Evolutionary conservation across 106 monocot genomes (phyloP).

Genomic region (Platanthera guangdongensis): DNA sequence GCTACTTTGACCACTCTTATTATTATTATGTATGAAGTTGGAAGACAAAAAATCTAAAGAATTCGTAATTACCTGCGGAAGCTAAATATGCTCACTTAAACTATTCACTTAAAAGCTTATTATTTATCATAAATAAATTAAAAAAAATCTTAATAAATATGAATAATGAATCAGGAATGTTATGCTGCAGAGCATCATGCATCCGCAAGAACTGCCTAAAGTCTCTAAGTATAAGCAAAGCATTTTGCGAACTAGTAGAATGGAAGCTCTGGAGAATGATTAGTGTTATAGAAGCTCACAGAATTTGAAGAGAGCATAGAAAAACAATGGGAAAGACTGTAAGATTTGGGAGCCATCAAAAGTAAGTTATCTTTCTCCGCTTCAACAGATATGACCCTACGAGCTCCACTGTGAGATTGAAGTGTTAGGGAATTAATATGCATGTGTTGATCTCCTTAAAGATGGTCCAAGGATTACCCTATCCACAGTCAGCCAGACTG

Average conservation of each 20-base stretch:
- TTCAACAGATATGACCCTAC: no score
- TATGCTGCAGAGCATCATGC: not conserved
- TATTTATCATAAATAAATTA: not conserved
- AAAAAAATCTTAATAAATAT: not conserved
- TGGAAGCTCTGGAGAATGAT: not conserved
- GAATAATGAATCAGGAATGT: no score
- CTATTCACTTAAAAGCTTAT: not conserved
- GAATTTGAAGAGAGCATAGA: not conserved
- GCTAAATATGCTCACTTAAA: not conserved
- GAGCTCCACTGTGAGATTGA: no score
- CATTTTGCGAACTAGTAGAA: not conserved
- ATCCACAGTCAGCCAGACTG: no score
- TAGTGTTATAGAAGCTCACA: not conserved
- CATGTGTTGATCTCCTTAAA: no score
- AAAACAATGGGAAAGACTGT: not conserved
- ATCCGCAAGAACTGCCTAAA: not conserved
- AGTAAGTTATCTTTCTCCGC: not conserved
- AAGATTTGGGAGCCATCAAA: not conserved
- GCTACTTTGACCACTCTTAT: no score
- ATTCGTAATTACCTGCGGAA: no score
- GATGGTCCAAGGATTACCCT: no score
- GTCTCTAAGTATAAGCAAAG: not conserved
- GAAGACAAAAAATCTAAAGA: no score
- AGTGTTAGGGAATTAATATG: no score
- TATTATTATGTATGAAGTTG: no score